Evolutionary conservation across 2,329 filamentous ascomycete genomes (phyloP).

Genomic region (Daldinia eschscholtzii): DNA sequence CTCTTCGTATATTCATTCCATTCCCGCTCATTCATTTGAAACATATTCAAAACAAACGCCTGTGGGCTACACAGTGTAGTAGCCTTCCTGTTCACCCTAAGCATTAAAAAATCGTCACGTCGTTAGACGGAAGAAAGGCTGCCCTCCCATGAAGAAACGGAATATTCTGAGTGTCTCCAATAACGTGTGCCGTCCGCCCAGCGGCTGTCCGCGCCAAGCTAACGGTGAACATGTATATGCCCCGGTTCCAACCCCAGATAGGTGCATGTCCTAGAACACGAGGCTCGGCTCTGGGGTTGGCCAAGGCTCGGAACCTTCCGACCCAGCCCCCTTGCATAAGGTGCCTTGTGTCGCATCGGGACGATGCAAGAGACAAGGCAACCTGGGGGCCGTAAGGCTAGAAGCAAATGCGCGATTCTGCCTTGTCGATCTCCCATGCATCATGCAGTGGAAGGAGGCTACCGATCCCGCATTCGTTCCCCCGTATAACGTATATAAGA

Average conservation of each 20-base stretch:
- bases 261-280: slow-evolving; percentile 30
- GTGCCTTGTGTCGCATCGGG: slow-evolving; percentile 34
- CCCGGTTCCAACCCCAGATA: slow-evolving; percentile 13
- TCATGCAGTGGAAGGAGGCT: slow-evolving; percentile 31
- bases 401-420: slow-evolving; percentile 30
- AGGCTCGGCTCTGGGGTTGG: slow-evolving; percentile 23
- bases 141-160: background rate
- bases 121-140: slow-evolving; percentile 17
- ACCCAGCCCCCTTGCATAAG: slow-evolving; percentile 15
- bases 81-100: background rate
- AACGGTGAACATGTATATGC: background rate
- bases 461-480: slow-evolving; percentile 29
- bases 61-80: background rate
- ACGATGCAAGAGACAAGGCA: slow-evolving; percentile 33
- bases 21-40: slow-evolving; percentile 17
- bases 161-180: background rate
- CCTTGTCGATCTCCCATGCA: slow-evolving; percentile 35
- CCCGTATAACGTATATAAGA: slow-evolving; percentile 15
- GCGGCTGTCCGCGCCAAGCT: slow-evolving; percentile 20
- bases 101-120: slow-evolving; percentile 19
- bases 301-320: slow-evolving; percentile 13
- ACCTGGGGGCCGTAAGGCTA: slow-evolving; percentile 33
- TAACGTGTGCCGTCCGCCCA: background rate
- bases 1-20: slow-evolving; percentile 14
- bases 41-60: slow-evolving; percentile 12